Evolutionary conservation across 164 flowering plant genomes (phyloP).

Genomic region (Piper betle): DNA sequence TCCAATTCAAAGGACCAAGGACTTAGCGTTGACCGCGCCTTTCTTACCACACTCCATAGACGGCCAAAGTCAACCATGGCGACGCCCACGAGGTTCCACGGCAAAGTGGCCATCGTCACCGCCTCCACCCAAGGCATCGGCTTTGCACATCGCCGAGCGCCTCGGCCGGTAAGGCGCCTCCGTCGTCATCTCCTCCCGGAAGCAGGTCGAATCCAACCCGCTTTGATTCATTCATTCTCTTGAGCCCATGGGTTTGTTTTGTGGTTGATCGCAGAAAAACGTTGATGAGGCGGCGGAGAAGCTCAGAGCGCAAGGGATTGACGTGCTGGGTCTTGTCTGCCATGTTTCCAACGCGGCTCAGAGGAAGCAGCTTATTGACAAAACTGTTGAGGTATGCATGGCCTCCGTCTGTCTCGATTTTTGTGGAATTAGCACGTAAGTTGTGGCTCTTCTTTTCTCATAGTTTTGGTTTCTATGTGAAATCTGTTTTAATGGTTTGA

Average conservation of each 20-base stretch:
- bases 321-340: conserved; percentile 71
- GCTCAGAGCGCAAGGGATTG: conserved; percentile 59
- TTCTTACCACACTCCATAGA: no score
- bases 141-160: conserved; percentile 64
- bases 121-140: conserved; percentile 97
- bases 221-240: neutral
- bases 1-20: no score
- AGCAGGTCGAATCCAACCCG: conserved; percentile 35
- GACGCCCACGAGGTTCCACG: conserved; percentile 49
- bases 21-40: no score
- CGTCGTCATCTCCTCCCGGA: conserved; percentile 81
- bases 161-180: conserved; percentile 89
- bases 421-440: no score
- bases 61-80: conserved; percentile 5
- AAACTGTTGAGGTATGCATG: conserved; percentile 49
- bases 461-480: no score
- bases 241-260: no score
- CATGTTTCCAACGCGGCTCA: conserved; percentile 83
- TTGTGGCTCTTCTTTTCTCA: no score
- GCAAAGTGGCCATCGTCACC: conserved; percentile 84
- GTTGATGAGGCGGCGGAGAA: conserved; percentile 78
- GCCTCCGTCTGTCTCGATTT: no score
- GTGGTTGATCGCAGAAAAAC: conserved; percentile 43
- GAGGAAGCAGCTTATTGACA: conserved; percentile 60
- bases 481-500: no score